Evolutionary conservation across 257 asterid genomes (phyloP), one percentile per base, ranked within the genome.

Genomic region (Leonotis leonurus): DNA sequence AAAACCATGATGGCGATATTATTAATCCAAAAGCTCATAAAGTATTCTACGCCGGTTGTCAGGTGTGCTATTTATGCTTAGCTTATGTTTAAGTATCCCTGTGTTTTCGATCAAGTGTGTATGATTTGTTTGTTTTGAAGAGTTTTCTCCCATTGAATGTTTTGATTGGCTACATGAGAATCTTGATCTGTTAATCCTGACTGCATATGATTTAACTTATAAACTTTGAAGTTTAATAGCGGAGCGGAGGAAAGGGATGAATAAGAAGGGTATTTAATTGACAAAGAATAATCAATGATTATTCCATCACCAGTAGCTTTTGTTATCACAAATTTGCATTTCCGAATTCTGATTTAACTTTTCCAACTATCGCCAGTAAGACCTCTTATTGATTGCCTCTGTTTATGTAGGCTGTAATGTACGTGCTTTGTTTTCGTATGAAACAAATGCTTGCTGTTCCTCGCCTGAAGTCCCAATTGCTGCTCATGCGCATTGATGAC

Each of bases 371-470:
- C n/a, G n/a, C n/a, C n/a, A n/a, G n/a, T n/a, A n/a, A n/a, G n/a
- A n/a, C n/a, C n/a, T n/a, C n/a, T n/a, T n/a, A n/a, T n/a, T 68
- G 41, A 27, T 54, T 39, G 57, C 29, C 57, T 32, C 22, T 18
- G 64, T 14, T 68, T 32, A 56, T 74, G 70, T 84, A 92, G 99
- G 99, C 96, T 60, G 65, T 71, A 46, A 85, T 92, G 94, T 92
- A 92, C 60, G 87, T 89, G 60, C 90, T 92, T 64, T 89, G 97
- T 81, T 92, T 92, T 41, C 96, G 91, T 32, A 77, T 85, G 94
- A 87, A 74, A 70, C 85, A 89, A 69, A 78, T 89, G 72, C 76
- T 83, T 58, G 76, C 69, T 36, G 39, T 81, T 63, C 95, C 95
- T 50, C 86, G 74, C 10, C 64, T 85, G 64, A 80, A 73, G 68